Conservation (phyloP, 2,329 filamentous ascomycete species). For the Exophiala sideris region DNA sequence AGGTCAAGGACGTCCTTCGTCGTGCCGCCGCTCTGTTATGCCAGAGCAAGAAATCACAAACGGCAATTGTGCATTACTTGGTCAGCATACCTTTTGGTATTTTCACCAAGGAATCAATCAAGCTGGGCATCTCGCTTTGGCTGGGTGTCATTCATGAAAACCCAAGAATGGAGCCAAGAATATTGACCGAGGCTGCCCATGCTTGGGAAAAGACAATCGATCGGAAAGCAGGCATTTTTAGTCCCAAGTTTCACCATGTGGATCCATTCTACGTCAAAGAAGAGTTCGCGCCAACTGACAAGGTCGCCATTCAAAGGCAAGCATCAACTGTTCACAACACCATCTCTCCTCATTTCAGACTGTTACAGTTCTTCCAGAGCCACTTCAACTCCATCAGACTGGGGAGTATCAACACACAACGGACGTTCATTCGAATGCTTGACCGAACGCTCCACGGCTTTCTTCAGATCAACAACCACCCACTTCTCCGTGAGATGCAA, state of each 20-base stretch:
- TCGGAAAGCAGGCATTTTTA: constrained; percentile 77
- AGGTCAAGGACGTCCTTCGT: constrained; percentile 77
- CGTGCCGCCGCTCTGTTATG: constrained; percentile 84
- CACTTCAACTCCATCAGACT: constrained; percentile 93
- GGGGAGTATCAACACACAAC: constrained; percentile 75
- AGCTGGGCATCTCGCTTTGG: constrained; percentile 93
- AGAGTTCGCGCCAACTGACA: constrained; percentile 90
- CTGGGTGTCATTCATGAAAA: constrained; percentile 97
- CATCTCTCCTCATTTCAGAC: constrained; percentile 77
- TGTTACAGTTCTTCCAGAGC: constrained; percentile 86
- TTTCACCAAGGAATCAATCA: constrained; percentile 93
- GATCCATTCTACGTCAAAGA: constrained; percentile 90
- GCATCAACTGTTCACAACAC: constrained; percentile 78
- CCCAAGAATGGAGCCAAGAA: constrained; percentile 76
- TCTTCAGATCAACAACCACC: constrained; percentile 68
- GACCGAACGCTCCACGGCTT: constrained; percentile 74
- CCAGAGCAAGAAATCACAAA: constrained; percentile 69
- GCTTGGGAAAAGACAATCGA: constrained; percentile 86
- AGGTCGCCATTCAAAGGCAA: constrained; percentile 66
- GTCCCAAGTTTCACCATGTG: constrained; percentile 63
- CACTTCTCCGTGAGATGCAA: constrained; percentile 85
- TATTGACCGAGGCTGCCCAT: constrained; percentile 81
- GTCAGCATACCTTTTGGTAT: constrained; percentile 89
- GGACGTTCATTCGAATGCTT: constrained; percentile 76
- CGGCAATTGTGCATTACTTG: constrained; percentile 77